Evolutionary conservation across 1,284 basidiomycete genomes (phyloP).

Genomic region (Coniophora puteana): DNA sequence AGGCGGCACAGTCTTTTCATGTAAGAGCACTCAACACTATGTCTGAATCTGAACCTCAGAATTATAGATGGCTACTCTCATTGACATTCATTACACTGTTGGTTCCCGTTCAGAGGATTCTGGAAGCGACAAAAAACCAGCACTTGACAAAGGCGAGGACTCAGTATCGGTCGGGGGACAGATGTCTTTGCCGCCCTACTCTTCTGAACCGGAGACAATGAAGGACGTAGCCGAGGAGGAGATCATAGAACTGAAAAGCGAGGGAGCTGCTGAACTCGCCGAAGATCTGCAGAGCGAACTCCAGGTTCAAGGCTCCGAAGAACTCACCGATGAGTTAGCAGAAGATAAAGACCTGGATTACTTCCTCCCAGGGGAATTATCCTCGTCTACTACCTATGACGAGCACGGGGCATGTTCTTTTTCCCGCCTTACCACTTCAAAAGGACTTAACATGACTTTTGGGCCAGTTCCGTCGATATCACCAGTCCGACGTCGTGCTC

Average conservation of each 20-base stretch:
- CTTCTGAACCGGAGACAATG: too few species aligned
- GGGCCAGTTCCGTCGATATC: constrained; percentile 44
- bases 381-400: constrained; percentile 20
- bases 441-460: constrained; percentile 2
- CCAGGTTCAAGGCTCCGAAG: too few species aligned
- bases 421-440: too few species aligned
- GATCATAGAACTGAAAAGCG: too few species aligned
- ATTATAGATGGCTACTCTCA: constrained; percentile 41
- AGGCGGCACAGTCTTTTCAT: constrained; percentile 46
- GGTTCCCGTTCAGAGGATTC: constrained; percentile 12
- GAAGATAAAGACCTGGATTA: constrained; percentile 19
- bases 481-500: constrained; percentile 42
- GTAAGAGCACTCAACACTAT: constrained; percentile 17
- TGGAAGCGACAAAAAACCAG: not conserved
- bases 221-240: too few species aligned
- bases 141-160: too few species aligned
- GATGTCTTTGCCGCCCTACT: too few species aligned
- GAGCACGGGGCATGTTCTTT: constrained; percentile 38
- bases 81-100: constrained; percentile 46
- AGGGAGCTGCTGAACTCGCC: too few species aligned
- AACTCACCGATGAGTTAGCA: too few species aligned
- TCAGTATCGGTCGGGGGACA: too few species aligned
- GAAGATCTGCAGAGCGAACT: too few species aligned
- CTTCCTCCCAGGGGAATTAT: constrained; percentile 20
- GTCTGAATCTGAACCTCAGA: not conserved